Conservation (phyloP, 2,329 filamentous ascomycete genomes). For the Fusarium solani-melongenae region DNA sequence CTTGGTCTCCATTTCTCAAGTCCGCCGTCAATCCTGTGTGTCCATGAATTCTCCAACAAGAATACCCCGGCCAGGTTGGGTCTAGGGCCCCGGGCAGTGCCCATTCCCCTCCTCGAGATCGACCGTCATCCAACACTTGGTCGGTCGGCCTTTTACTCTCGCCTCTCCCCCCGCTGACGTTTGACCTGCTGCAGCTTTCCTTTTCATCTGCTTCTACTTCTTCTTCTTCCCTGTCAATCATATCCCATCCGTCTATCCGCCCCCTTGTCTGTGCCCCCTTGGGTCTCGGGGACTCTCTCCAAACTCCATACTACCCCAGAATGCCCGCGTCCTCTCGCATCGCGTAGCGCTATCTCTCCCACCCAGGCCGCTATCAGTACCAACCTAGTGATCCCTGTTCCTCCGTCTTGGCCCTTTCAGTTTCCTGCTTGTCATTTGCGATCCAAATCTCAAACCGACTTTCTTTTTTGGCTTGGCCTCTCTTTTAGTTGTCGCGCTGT, state of each 20-base stretch:
- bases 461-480: constrained; percentile 30
- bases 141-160: constrained; percentile 4
- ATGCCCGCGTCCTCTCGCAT: constrained; percentile 34
- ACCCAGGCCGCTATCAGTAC: constrained; percentile 39
- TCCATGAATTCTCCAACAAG: constrained; percentile 16
- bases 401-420: constrained; percentile 16
- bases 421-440: constrained; percentile 23
- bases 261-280: constrained; percentile 5
- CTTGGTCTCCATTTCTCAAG: background rate
- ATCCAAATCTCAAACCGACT: constrained; percentile 26
- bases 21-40: background rate
- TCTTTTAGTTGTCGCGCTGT: constrained; percentile 7
- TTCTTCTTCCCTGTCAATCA: background rate
- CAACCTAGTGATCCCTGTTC: constrained; percentile 29
- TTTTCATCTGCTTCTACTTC: constrained; percentile 1
- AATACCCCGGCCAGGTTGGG: constrained; percentile 19
- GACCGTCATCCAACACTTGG: background rate
- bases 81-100: constrained; percentile 22
- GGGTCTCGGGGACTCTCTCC: constrained; percentile 13
- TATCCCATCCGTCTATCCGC: background rate
- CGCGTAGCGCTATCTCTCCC: constrained; percentile 44
- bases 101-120: constrained; percentile 29
- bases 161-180: constrained; percentile 8
- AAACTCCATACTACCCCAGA: constrained; percentile 45
- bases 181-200: background rate